Conservation (phyloP, 352 stramenopile genomes). For the Aphanomyces invadans region DNA sequence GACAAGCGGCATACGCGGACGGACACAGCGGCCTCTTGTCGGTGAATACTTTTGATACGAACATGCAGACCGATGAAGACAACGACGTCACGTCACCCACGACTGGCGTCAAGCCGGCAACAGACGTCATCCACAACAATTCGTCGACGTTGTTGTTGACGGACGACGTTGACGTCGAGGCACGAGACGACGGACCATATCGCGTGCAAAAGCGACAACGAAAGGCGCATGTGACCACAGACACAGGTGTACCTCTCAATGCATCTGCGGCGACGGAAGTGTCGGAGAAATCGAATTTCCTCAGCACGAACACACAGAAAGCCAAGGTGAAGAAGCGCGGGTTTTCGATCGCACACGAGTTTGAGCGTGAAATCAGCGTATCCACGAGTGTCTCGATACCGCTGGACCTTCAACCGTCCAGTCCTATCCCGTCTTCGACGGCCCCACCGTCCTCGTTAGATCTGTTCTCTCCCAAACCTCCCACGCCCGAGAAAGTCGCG, state of each 20-base stretch:
- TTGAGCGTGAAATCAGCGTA: constrained; percentile 23
- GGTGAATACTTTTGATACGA: neutral
- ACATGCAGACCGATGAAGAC: neutral
- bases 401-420: no score
- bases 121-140: no score
- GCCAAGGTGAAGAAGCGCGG: constrained; percentile 8
- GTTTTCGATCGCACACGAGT: constrained; percentile 23
- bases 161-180: no score
- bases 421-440: no score
- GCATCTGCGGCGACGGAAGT: neutral
- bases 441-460: no score
- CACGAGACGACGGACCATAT: no score
- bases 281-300: neutral
- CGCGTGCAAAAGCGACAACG: neutral
- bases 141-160: no score
- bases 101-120: neutral
- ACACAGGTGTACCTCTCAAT: neutral
- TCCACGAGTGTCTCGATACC: no score
- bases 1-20: neutral
- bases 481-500: neutral
- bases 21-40: neutral
- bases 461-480: neutral
- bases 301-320: constrained; percentile 1
- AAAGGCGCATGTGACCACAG: neutral
- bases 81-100: neutral